Conservation (phyloP, 2,329 filamentous ascomycete genomes). For the Chrysosporium queenslandicum region DNA sequence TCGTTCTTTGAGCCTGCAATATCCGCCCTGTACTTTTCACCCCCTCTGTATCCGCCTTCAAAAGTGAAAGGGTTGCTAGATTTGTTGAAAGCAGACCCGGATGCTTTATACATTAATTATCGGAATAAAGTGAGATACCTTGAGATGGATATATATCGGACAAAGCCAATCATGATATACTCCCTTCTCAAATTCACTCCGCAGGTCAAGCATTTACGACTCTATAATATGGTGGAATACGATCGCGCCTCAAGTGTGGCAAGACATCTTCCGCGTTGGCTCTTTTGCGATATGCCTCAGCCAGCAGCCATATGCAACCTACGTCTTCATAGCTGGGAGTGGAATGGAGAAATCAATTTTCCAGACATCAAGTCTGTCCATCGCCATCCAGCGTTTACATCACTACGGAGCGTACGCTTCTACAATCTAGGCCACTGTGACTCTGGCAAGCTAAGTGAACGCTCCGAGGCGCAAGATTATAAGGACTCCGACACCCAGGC, state of each 20-base stretch:
- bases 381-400: constrained; percentile 44
- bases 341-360: constrained; percentile 44
- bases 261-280: constrained; percentile 1
- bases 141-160: constrained; percentile 55
- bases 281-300: constrained; percentile 45
- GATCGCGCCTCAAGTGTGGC: not conserved
- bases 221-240: constrained; percentile 48
- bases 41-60: constrained; percentile 49
- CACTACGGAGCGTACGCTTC: constrained; percentile 29
- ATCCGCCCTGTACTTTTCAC: constrained; percentile 59
- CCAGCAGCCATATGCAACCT: constrained; percentile 46
- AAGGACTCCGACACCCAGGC: constrained; percentile 17
- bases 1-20: constrained; percentile 63
- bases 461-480: not conserved
- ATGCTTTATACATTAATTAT: constrained; percentile 51
- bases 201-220: constrained; percentile 57
- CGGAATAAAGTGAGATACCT: constrained; percentile 60
- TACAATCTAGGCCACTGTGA: constrained; percentile 24
- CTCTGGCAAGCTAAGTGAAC: not conserved
- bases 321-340: constrained; percentile 44
- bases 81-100: constrained; percentile 47
- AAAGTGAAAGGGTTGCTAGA: constrained; percentile 42
- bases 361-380: constrained; percentile 47
- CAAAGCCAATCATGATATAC: constrained; percentile 44
- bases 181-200: constrained; percentile 55